Evolutionary conservation across 1,139 yeast species (phyloP), one percentile per base, ranked within the genome.

Genomic region (Arxiozyma slooffiae): DNA sequence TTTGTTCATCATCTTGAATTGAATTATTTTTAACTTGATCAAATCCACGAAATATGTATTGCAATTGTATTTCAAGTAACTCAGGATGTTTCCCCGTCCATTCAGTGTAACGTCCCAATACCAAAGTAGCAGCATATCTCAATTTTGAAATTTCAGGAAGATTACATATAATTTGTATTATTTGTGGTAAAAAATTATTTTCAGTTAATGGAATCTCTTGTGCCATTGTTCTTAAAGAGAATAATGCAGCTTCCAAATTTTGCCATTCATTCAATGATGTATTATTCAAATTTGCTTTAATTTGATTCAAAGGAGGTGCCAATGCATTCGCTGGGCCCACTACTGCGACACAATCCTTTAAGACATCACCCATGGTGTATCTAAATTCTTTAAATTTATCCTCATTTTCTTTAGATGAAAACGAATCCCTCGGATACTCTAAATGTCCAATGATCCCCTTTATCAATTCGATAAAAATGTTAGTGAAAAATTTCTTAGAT

Each of bases 291-390:
- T 67, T 57, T 24, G 51, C 44, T 48, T 61, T 59, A 11, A 71
- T 65, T 46, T 59, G 61, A 9, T 60, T 54, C 38, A 63, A 63
- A 16, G 75, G 74, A 47, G 71, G 62, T 57, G 62, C 69, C 38
- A 94, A 72, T 0, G 96, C 89, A 42, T 69, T 72, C 5, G 79
- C 71, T 2, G 95, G 77, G 0, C 97, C 97, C 41, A 87, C 81
- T 2, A 92, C 90, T 1, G 87, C 85, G 59, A 97, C 87, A 69
- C 97, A 89, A 66, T 90, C 96, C 64, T 92, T 94, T 55, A 94
- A 72, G 14, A 92, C 96, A 66, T 92, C 97, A 34, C 97, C 97
- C 86, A 92, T 87, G 55, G 89, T 96, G 68, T 92, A 94, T 61
- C 99, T 76, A 68, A 90, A 92, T 51, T 88, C 95, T 61, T 87